Evolutionary conservation across 805 yeast genomes (phyloP).

Genomic region (Spathaspora passalidarum): DNA sequence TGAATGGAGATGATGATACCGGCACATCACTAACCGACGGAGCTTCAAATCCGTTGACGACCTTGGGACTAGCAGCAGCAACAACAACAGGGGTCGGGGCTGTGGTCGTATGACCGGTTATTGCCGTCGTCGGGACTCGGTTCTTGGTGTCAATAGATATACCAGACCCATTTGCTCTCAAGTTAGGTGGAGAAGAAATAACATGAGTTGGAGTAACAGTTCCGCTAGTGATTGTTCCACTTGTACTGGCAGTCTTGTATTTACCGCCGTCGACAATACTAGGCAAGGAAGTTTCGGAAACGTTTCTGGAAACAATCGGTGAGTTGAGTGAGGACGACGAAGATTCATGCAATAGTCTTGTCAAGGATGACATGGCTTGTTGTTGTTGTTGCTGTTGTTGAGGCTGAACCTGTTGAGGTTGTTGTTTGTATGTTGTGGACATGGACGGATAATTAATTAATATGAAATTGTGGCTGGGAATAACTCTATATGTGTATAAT

Average conservation of each 20-base stretch:
- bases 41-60: not conserved
- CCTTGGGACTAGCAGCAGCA: not conserved
- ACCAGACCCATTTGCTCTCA: conserved; percentile 2
- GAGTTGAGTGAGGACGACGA: conserved; percentile 1
- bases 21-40: conserved; percentile 1
- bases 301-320: conserved; percentile 3
- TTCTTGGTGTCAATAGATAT: not conserved
- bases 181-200: not conserved
- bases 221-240: not conserved
- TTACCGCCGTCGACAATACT: not conserved
- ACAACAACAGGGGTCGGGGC: not conserved
- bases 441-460: too few species aligned
- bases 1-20: not conserved
- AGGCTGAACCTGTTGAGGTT: not conserved
- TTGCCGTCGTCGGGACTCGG: not conserved
- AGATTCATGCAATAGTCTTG: conserved; percentile 8
- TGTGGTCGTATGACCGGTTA: not conserved
- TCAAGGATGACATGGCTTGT: conserved; percentile 10
- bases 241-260: not conserved
- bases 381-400: conserved; percentile 6
- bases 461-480: not conserved
- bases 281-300: conserved; percentile 3
- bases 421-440: not conserved
- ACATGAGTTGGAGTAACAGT: not conserved
- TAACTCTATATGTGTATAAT: not conserved